Percentiles rank a stretch among this genome's conserved stretches.
Conservation (phyloP, 2,329 filamentous ascomycete genomes). For the Trichoderma lentiforme region DNA sequence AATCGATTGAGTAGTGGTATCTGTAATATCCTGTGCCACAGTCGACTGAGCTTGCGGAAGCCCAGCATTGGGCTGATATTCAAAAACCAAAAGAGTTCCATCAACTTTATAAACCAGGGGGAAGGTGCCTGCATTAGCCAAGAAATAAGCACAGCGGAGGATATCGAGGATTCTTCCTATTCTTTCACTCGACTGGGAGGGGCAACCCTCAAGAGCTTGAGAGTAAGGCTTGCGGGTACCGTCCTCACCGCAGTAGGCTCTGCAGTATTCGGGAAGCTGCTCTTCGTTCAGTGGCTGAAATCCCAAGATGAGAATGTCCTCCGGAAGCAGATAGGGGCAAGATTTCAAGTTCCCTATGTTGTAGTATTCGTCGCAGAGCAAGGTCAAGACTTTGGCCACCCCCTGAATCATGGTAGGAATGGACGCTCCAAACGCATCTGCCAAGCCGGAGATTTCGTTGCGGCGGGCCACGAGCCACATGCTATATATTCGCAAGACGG, state of each 20-base stretch:
- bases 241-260: slow-evolving; percentile 35
- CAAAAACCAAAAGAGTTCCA: slow-evolving; percentile 33
- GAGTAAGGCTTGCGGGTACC: slow-evolving; percentile 41
- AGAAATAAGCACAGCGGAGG: slow-evolving; percentile 46
- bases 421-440: slow-evolving; percentile 43
- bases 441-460: slow-evolving; percentile 45
- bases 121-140: slow-evolving; percentile 40
- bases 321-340: slow-evolving; percentile 49
- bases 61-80: slow-evolving; percentile 26
- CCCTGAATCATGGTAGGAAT: slow-evolving; percentile 46
- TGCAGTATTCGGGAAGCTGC: slow-evolving; percentile 38
- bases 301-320: slow-evolving; percentile 48
- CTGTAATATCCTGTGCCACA: neutral
- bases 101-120: slow-evolving; percentile 35
- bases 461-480: slow-evolving; percentile 51
- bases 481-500: slow-evolving; percentile 51
- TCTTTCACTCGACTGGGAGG: slow-evolving; percentile 36
- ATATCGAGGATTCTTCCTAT: slow-evolving; percentile 48
- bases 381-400: slow-evolving; percentile 45
- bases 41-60: neutral
- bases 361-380: slow-evolving; percentile 46
- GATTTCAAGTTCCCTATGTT: slow-evolving; percentile 36
- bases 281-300: slow-evolving; percentile 41
- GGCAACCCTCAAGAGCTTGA: slow-evolving; percentile 31
- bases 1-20: neutral